Conservation (phyloP, 176 grass and related monocot genomes). For the Lolium multiflorum region DNA sequence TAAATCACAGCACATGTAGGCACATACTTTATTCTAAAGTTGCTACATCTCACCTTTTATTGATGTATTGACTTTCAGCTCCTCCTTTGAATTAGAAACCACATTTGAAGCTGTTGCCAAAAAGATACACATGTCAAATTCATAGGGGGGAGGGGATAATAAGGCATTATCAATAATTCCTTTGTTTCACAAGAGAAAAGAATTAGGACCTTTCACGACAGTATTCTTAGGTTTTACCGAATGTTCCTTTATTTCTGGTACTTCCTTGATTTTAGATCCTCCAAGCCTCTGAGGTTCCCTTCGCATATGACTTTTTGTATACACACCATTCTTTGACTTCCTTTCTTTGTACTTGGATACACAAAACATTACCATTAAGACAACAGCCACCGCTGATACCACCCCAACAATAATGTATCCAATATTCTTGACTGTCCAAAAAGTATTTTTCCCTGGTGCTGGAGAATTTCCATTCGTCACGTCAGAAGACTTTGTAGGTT, state of each 20-base stretch:
- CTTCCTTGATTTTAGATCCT: slow-evolving; percentile 66
- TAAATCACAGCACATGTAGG: slow-evolving; percentile 8
- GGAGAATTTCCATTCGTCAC: slow-evolving; percentile 45
- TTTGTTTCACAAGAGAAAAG: slow-evolving; percentile 21
- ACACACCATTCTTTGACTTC: slow-evolving; percentile 50
- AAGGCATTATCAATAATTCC: not conserved
- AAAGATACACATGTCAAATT: slow-evolving; percentile 14
- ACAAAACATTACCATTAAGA: slow-evolving; percentile 69
- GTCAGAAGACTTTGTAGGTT: slow-evolving; percentile 58
- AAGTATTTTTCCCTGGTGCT: slow-evolving; percentile 48
- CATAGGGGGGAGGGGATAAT: not conserved
- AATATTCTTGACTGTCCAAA: slow-evolving; percentile 66
- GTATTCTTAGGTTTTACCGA: slow-evolving; percentile 57
- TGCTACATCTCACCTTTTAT: slow-evolving; percentile 53
- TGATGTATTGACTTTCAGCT: slow-evolving; percentile 41
- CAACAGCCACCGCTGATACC: slow-evolving; percentile 62
- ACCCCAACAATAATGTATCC: slow-evolving; percentile 86
- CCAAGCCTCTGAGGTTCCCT: slow-evolving; percentile 52
- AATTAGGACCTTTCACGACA: slow-evolving; percentile 67
- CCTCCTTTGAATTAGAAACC: slow-evolving; percentile 48
- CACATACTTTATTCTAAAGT: slow-evolving; percentile 19
- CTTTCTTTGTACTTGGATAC: slow-evolving; percentile 84
- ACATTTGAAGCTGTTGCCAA: slow-evolving; percentile 46
- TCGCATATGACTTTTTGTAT: slow-evolving; percentile 56
- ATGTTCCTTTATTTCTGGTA: slow-evolving; percentile 55